A percentile compares a stretch with the other conserved stretches of the same genome.
These are phyloP conservation scores for Nothophytophthora sp. DNA, from an alignment of 352 stramenopile genomes.

Conservation along the genomic window DNA sequence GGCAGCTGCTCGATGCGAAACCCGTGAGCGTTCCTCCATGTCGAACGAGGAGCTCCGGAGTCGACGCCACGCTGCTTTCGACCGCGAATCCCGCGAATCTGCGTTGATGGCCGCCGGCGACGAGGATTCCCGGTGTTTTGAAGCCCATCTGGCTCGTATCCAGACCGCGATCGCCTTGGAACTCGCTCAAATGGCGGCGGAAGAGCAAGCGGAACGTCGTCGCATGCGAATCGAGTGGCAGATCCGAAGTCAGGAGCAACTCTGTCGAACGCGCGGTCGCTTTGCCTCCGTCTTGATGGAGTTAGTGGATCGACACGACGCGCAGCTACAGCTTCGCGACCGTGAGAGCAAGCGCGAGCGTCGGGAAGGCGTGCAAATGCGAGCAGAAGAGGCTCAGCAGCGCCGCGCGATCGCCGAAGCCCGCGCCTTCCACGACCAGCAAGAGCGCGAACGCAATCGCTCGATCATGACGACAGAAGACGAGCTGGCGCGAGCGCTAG, in stretches of 20 bases:
- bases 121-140: constrained; percentile 11
- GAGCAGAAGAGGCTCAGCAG: constrained; percentile 41
- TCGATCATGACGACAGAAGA: constrained; percentile 40
- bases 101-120: constrained; percentile 15
- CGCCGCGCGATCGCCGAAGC: constrained; percentile 28
- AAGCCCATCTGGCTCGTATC: background rate
- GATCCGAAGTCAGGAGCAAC: constrained; percentile 11
- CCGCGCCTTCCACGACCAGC: constrained; percentile 13
- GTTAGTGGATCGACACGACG: constrained; percentile 17
- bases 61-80: constrained; percentile 5
- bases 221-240: constrained; percentile 15
- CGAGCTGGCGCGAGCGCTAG: background rate
- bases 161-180: constrained; percentile 6
- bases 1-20: constrained; percentile 11
- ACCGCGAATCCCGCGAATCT: constrained; percentile 12
- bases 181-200: constrained; percentile 11
- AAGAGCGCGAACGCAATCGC: constrained; percentile 20
- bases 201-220: constrained; percentile 21
- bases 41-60: constrained; percentile 7
- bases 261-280: background rate
- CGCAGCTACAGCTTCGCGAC: constrained; percentile 18
- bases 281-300: constrained; percentile 31
- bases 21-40: constrained; percentile 16
- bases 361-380: constrained; percentile 45
- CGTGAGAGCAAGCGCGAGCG: constrained; percentile 23